A percentile compares a stretch with the other conserved stretches of the same genome.
Conservation (phyloP, 179 eudicot species). For the Beta macrorhiza region DNA sequence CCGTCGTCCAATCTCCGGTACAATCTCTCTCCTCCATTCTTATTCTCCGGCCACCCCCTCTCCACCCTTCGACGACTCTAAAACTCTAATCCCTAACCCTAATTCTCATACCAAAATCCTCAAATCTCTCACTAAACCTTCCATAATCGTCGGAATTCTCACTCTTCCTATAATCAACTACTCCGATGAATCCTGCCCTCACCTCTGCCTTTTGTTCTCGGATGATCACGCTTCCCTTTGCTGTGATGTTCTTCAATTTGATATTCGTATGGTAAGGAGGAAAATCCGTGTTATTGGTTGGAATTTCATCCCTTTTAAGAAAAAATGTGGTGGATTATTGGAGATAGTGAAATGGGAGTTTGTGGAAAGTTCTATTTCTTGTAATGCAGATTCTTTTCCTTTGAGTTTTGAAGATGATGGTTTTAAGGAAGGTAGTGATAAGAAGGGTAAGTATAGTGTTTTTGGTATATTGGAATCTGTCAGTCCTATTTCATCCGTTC, state of each 20-base stretch:
- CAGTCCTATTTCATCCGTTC: constrained; percentile 62
- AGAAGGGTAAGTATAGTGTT: constrained; percentile 40
- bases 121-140: constrained; percentile 41
- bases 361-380: constrained; percentile 14
- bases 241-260: constrained; percentile 64
- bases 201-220: constrained; percentile 59
- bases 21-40: constrained; percentile 35
- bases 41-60: constrained; percentile 13
- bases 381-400: constrained; percentile 27
- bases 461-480: constrained; percentile 54
- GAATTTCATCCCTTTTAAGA: constrained; percentile 70
- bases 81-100: constrained; percentile 28
- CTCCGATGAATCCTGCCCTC: constrained; percentile 21
- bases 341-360: constrained; percentile 70
- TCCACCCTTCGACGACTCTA: constrained; percentile 11
- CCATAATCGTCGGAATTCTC: constrained; percentile 55
- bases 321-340: constrained; percentile 48
- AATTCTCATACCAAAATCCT: constrained; percentile 35
- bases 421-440: constrained; percentile 24
- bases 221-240: constrained; percentile 52
- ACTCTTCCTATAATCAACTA: constrained; percentile 31
- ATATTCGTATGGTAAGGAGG: constrained; percentile 43
- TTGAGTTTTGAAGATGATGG: constrained; percentile 25
- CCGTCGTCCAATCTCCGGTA: constrained; percentile 59
- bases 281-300: constrained; percentile 55